Base-by-base conservation (phyloP, 177 flowering plant species). In the Vitis hybrid region DNA sequence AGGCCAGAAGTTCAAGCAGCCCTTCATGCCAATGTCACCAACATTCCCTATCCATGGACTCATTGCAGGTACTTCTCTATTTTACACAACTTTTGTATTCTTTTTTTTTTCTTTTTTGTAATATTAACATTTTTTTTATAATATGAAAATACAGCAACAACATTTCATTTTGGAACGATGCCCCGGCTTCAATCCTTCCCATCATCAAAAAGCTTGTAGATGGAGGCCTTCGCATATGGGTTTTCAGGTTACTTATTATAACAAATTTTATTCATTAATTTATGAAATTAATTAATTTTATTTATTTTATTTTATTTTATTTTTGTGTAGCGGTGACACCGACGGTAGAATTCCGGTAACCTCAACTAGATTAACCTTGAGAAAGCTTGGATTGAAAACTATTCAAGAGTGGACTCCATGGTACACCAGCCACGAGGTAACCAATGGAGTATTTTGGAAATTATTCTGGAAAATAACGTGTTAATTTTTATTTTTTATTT, bases 261-360 rank as follows among this genome's bases (percentile, higher is more conserved):
- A n/a, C 15, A 5, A 1, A n/a, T 13, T 24, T 32, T 10, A 13
- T 15, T 64, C 30, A 54, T 21, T 13, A 27, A 50, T 65, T 56
- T 2, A 13, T 12, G 14, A 35, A 35, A 35, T 35, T 4, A 6
- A 35, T 2, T 55, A 60, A 27, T 46, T 3, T 11, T 0, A 0
- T 0, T 27, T n/a, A 8, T 58, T 49, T 67, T 1, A 32, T 21
- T 21, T 21, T 1, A 21, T 21, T 21, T 21, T 0, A 3, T 7
- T n/a, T 49, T 32, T 51, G 52, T 54, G 32, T 77, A 88, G 94
- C 72, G 95, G 93, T n/a, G 95, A 90, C 54, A 78, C 85, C 0
- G 95, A 90, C 67, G 89, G 88, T 8, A 83, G 88, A 80, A 59
- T 88, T 30, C 91, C 90, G 7, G 90, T 86, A 12, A 82, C 91